Evolutionary conservation across 1,284 basidiomycete genomes (phyloP).

Genomic region (Pisolithus thermaeus): DNA sequence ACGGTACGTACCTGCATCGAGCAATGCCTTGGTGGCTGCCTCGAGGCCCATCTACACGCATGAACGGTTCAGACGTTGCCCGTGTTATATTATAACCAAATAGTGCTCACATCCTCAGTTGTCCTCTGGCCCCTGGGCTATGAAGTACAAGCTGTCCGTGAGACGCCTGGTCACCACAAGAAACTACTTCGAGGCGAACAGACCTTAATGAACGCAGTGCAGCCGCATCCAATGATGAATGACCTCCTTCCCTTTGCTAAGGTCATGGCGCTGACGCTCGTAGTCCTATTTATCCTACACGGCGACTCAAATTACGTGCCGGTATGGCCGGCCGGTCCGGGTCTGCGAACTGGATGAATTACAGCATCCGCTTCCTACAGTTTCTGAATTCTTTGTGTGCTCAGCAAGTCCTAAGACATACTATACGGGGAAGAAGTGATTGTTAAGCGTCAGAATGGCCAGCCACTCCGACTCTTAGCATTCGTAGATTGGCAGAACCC

Average conservation of each 20-base stretch:
- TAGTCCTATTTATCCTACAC: neutral
- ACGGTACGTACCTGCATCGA: slow-evolving; percentile 64
- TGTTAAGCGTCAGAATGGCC: no score
- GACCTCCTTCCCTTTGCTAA: slow-evolving; percentile 31
- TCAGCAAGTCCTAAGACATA: no score
- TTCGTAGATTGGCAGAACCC: no score
- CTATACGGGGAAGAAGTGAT: no score
- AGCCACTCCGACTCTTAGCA: no score
- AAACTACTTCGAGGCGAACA: slow-evolving; percentile 2
- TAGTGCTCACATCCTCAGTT: slow-evolving; percentile 57
- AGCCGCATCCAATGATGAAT: slow-evolving; percentile 74
- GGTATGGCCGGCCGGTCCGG: no score
- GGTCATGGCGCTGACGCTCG: slow-evolving; percentile 4
- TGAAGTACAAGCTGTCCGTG: slow-evolving; percentile 1
- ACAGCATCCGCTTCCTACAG: no score
- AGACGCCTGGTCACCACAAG: neutral
- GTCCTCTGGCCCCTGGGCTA: slow-evolving; percentile 59
- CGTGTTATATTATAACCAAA: neutral
- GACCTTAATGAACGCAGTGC: slow-evolving; percentile 79
- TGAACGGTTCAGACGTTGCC: neutral
- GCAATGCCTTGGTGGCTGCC: slow-evolving; percentile 77
- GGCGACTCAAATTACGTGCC: neutral
- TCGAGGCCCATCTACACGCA: slow-evolving; percentile 67
- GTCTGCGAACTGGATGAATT: no score
- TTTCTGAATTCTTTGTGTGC: no score